Evolutionary conservation across 352 stramenopile species (phyloP), one percentile per base, ranked within the genome.

Genomic region (Peronospora farinosa): DNA sequence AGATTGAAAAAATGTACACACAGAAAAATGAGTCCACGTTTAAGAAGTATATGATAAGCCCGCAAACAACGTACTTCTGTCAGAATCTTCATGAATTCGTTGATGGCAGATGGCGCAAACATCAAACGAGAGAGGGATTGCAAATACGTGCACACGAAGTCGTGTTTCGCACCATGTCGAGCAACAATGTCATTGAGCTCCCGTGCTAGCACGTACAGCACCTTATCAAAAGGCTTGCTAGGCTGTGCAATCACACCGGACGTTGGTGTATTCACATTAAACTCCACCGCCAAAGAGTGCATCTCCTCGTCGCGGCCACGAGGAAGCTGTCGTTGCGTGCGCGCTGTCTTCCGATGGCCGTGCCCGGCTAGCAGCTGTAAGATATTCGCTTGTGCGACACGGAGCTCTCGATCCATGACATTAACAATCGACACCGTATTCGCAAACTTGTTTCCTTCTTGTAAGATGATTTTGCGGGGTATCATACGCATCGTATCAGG

Each of bases 181-280:
- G 47, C 54, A 5, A 87, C 68, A 13, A 92, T 62, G 36, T 92
- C 74, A 44, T 84, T 62, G 13, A 92, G 74, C 52, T 92, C 80
- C 30, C 76, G 65, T 16, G 76, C 74, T 16, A 89, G 53, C 6
- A 83, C 66, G 37, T 75, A 89, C 13, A 76, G 21, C 4, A 72
- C 80, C 45, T 84, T 88, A 21, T 92, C 80, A 37, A 81, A 92
- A 17, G 78, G 76, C 40, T 92, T 89, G 49, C 76, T 89, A 0
- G 76, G 76, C 40, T 89, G 78, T 3, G 71, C 60, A 42, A 85
- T 78, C 28, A 90, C 72, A n/a, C 83, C 83, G 8, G 66, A 55
- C 12, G 79, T 84, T 15, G 80, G 61, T 2, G 80, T 88, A 44
- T 93, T 93, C 32, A 68, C 72, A 35, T 93, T 93, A 30, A 91